Conservation (phyloP, 306 rosid genomes). For the Glycyrrhiza uralensis region DNA sequence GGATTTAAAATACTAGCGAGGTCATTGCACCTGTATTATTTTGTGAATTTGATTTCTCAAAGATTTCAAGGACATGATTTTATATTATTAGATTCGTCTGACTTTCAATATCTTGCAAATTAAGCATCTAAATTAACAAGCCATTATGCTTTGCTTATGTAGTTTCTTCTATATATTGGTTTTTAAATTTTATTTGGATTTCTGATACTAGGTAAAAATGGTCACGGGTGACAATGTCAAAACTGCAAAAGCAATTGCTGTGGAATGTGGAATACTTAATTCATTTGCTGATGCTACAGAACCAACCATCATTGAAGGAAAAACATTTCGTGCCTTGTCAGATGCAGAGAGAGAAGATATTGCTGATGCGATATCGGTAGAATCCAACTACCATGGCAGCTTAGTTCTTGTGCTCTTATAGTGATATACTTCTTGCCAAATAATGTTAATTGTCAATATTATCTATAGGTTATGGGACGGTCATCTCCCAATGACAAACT, state of each 20-base stretch:
- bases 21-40: not conserved
- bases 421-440: not conserved
- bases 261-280: conserved; percentile 86
- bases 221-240: conserved; percentile 93
- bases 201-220: conserved; percentile 73
- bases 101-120: not conserved
- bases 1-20: not conserved
- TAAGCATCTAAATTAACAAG: not conserved
- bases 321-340: conserved; percentile 61
- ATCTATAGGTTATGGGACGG: conserved; percentile 85
- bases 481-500: conserved; percentile 92
- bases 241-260: conserved; percentile 91
- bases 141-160: not conserved
- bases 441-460: conserved; percentile 6
- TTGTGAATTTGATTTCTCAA: not conserved
- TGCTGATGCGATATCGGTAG: conserved; percentile 66
- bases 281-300: conserved; percentile 57
- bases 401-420: conserved; percentile 48
- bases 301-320: conserved; percentile 86
- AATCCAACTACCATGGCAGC: conserved; percentile 35
- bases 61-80: not conserved
- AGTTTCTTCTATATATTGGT: not conserved
- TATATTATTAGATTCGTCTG: not conserved
- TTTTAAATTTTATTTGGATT: not conserved
- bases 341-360: conserved; percentile 56